Conservation (phyloP, 257 asterid species). For the Asclepias syriaca region DNA sequence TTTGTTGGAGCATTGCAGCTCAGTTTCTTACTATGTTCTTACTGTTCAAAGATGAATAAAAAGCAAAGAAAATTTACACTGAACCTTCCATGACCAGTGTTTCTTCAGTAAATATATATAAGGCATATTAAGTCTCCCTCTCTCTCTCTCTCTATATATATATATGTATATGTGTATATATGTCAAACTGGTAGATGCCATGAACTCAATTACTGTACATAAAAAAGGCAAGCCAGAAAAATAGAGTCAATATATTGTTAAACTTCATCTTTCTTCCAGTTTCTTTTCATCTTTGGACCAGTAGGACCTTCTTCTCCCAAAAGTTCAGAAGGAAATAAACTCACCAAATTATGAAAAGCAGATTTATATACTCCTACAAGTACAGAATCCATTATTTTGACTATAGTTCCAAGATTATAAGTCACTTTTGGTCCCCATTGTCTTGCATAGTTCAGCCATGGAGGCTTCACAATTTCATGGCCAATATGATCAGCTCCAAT, state of each 20-base stretch:
- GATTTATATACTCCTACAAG: conserved; percentile 15
- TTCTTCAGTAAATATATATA: background rate
- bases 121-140: too few species aligned
- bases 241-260: background rate
- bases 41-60: background rate
- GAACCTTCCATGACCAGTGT: background rate
- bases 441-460: conserved; percentile 30
- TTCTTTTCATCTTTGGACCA: conserved; percentile 33
- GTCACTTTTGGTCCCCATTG: conserved; percentile 33
- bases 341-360: conserved; percentile 12
- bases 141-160: too few species aligned
- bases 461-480: conserved; percentile 21
- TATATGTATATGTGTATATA: too few species aligned
- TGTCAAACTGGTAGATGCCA: too few species aligned
- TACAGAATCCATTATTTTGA: conserved; percentile 13
- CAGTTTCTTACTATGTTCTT: background rate
- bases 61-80: background rate
- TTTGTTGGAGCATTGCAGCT: background rate
- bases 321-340: conserved; percentile 24
- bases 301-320: conserved; percentile 32
- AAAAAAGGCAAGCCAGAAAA: background rate
- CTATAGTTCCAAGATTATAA: conserved; percentile 17
- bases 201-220: background rate
- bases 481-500: conserved; percentile 20
- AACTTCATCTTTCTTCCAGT: conserved; percentile 32